A percentile compares a stretch with the other conserved stretches of the same genome.
Conservation (phyloP, 2,329 filamentous ascomycete species). For the Fusarium denticulatum region DNA sequence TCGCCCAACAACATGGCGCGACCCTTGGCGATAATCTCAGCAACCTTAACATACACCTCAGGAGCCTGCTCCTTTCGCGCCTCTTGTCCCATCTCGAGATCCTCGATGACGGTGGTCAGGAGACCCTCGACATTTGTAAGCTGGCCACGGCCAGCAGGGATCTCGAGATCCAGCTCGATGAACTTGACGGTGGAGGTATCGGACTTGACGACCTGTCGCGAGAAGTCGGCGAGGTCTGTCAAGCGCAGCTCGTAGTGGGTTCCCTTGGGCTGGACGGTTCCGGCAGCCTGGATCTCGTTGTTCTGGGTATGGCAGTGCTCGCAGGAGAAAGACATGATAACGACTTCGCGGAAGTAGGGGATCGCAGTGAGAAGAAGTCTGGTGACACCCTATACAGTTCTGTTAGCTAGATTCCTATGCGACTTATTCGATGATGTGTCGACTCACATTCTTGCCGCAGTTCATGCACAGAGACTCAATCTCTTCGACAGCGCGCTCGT, state of each 20-base stretch:
- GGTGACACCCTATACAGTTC: slow-evolving; percentile 75
- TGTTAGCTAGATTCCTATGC: slow-evolving; percentile 25
- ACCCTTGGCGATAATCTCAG: slow-evolving; percentile 77
- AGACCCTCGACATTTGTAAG: slow-evolving; percentile 94
- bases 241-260: slow-evolving; percentile 84
- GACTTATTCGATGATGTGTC: neutral
- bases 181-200: slow-evolving; percentile 88
- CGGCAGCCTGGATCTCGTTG: slow-evolving; percentile 92
- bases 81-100: slow-evolving; percentile 85
- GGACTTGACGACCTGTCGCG: slow-evolving; percentile 90
- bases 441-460: slow-evolving; percentile 77
- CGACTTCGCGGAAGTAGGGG: slow-evolving; percentile 96
- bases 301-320: slow-evolving; percentile 89
- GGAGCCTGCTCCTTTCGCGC: slow-evolving; percentile 80
- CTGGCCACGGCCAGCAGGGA: slow-evolving; percentile 89
- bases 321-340: slow-evolving; percentile 97
- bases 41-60: slow-evolving; percentile 81
- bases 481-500: slow-evolving; percentile 70
- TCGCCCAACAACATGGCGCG: slow-evolving; percentile 81
- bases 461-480: slow-evolving; percentile 89
- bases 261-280: slow-evolving; percentile 90
- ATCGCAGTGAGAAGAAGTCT: slow-evolving; percentile 89
- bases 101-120: slow-evolving; percentile 78
- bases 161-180: slow-evolving; percentile 91
- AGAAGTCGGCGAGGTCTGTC: slow-evolving; percentile 77